These are phyloP conservation scores for Silybum marianum DNA, from an alignment of 129 eudicot genomes.

Conservation along the genomic window DNA sequence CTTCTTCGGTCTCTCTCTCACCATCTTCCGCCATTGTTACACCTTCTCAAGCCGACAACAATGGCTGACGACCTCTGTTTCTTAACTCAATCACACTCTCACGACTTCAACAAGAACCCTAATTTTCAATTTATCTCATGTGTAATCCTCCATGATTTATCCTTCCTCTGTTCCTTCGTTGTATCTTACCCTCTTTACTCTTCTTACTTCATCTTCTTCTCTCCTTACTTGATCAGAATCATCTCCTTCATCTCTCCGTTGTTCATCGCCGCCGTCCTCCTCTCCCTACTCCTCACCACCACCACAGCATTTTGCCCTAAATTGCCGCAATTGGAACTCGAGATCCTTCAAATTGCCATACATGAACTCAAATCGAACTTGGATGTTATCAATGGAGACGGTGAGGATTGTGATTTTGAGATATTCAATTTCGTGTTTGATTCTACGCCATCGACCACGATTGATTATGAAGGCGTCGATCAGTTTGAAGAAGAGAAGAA, in stretches of 20 bases:
- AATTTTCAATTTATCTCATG: conserved; percentile 9
- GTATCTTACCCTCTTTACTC: conserved; percentile 64
- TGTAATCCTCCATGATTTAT: conserved; percentile 47
- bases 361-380: conserved; percentile 26
- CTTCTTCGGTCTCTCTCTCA: conserved; percentile 22
- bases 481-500: background rate
- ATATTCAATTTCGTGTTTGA: conserved; percentile 57
- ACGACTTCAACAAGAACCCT: conserved; percentile 16
- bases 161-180: conserved; percentile 34
- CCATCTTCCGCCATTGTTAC: conserved; percentile 43
- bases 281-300: conserved; percentile 46
- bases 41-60: conserved; percentile 21
- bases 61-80: conserved; percentile 33
- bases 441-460: background rate
- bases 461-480: conserved; percentile 13
- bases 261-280: conserved; percentile 49
- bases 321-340: conserved; percentile 19
- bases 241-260: conserved; percentile 63
- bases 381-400: conserved; percentile 1
- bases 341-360: conserved; percentile 23
- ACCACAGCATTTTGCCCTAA: conserved; percentile 18
- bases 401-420: conserved; percentile 27
- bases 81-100: conserved; percentile 9
- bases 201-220: conserved; percentile 69
- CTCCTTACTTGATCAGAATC: conserved; percentile 61